phyloP scores from a whole-genome alignment of 805 yeast genomes.

The Lipomyces yamadae region DNA sequence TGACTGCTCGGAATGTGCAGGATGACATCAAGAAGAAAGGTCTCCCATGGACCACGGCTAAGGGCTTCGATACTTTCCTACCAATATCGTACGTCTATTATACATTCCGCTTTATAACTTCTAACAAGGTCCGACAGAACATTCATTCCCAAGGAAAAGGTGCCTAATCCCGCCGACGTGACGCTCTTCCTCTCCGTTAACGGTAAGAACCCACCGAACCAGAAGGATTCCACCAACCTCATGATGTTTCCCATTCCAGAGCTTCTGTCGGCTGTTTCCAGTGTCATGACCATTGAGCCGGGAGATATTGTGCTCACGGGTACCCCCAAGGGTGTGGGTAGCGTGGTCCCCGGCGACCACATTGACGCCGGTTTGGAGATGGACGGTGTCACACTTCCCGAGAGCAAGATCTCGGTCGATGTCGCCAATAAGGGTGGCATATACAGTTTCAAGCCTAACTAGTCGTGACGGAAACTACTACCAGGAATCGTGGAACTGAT shows the following conservation, averaged over 20 bases:
- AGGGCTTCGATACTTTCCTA: slow-evolving; percentile 94
- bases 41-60: slow-evolving; percentile 94
- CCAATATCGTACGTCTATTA: slow-evolving; percentile 64
- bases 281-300: slow-evolving; percentile 87
- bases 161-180: slow-evolving; percentile 77
- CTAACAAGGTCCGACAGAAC: slow-evolving; percentile 35
- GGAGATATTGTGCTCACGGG: slow-evolving; percentile 95
- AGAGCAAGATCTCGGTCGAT: slow-evolving; percentile 53
- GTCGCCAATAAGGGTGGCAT: slow-evolving; percentile 66
- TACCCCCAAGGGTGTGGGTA: slow-evolving; percentile 98
- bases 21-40: slow-evolving; percentile 93
- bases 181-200: slow-evolving; percentile 69
- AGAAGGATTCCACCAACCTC: slow-evolving; percentile 66
- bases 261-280: slow-evolving; percentile 77
- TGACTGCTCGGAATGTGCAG: slow-evolving; percentile 96
- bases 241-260: slow-evolving; percentile 89
- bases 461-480: not conserved
- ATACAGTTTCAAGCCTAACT: slow-evolving; percentile 54
- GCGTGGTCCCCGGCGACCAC: slow-evolving; percentile 75
- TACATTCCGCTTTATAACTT: not conserved
- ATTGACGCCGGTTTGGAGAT: slow-evolving; percentile 66
- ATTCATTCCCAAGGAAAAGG: slow-evolving; percentile 65
- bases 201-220: slow-evolving; percentile 66
- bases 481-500: not conserved
- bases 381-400: slow-evolving; percentile 61